A percentile compares a stretch with the other conserved stretches of the same genome.
Conservation (phyloP, 139 green algal species). For the Chlamydomonas asymmetrica region DNA sequence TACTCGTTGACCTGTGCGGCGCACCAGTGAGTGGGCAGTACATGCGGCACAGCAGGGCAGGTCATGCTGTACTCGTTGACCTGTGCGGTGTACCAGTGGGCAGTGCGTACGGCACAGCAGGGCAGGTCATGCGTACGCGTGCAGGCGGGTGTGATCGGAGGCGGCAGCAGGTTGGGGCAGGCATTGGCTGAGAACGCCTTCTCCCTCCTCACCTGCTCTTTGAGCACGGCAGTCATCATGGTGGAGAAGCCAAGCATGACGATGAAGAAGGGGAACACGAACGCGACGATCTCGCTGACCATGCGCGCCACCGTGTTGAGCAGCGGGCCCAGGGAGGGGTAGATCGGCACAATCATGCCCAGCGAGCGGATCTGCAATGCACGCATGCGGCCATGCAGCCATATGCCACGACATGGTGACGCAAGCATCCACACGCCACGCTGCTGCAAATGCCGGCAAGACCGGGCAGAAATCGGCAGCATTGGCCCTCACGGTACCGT, state of each 20-base stretch:
- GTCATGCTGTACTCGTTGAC: neutral
- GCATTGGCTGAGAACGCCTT: too few relatives aligned
- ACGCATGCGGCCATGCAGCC: too few relatives aligned
- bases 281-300: constrained; percentile 11
- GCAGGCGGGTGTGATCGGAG: too few relatives aligned
- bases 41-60: neutral
- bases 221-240: constrained; percentile 15
- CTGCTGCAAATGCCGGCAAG: too few relatives aligned
- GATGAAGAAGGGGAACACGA: constrained; percentile 3
- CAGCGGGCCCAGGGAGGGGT: constrained; percentile 29
- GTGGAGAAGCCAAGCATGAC: constrained; percentile 30
- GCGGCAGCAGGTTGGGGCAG: too few relatives aligned
- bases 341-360: constrained; percentile 33
- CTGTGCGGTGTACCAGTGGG: too few relatives aligned
- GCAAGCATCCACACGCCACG: too few relatives aligned
- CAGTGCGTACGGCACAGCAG: too few relatives aligned
- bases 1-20: neutral
- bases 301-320: constrained; percentile 40
- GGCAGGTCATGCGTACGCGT: neutral
- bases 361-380: constrained; percentile 24
- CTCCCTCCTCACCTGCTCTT: constrained; percentile 7
- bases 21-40: too few relatives aligned
- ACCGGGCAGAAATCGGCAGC: too few relatives aligned
- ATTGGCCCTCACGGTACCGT: too few relatives aligned
- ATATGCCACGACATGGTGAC: too few relatives aligned